These are phyloP conservation scores for Erodium moschatum DNA, from an alignment of 441 rosid genomes.

Conservation along the genomic window DNA sequence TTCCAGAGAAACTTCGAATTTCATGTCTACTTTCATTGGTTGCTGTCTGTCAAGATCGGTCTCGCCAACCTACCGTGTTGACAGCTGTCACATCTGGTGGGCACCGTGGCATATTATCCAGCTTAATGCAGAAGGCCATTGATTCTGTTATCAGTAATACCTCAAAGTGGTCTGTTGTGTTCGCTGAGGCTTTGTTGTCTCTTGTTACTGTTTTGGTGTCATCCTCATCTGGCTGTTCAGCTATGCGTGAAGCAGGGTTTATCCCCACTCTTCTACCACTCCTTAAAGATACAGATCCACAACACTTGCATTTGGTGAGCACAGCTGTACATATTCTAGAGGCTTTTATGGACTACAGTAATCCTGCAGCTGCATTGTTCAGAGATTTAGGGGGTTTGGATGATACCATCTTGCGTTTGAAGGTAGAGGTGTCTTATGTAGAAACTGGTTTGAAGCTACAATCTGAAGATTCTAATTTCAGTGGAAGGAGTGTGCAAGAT, in stretches of 20 bases:
- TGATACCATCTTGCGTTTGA: conserved; percentile 77
- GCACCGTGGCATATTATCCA: conserved; percentile 80
- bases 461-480: conserved; percentile 43
- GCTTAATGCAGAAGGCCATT: conserved; percentile 85
- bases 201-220: conserved; percentile 89
- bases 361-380: conserved; percentile 86
- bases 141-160: conserved; percentile 65
- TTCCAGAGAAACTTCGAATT: conserved; percentile 79
- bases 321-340: conserved; percentile 83
- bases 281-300: conserved; percentile 85
- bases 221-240: conserved; percentile 86
- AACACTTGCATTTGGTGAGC: conserved; percentile 85
- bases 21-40: conserved; percentile 72
- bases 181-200: conserved; percentile 88
- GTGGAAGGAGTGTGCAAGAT: conserved; percentile 33
- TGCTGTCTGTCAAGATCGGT: conserved; percentile 85
- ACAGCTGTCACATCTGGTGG: conserved; percentile 90
- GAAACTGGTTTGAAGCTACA: conserved; percentile 51
- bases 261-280: conserved; percentile 90
- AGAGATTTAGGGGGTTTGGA: conserved; percentile 97
- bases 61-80: conserved; percentile 75
- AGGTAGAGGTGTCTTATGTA: conserved; percentile 63
- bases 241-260: conserved; percentile 95
- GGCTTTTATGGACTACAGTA: conserved; percentile 92
- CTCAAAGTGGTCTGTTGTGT: conserved; percentile 71